phyloP scores from a whole-genome alignment of 2,329 filamentous ascomycete genomes.

The Colletotrichum costaricense region DNA sequence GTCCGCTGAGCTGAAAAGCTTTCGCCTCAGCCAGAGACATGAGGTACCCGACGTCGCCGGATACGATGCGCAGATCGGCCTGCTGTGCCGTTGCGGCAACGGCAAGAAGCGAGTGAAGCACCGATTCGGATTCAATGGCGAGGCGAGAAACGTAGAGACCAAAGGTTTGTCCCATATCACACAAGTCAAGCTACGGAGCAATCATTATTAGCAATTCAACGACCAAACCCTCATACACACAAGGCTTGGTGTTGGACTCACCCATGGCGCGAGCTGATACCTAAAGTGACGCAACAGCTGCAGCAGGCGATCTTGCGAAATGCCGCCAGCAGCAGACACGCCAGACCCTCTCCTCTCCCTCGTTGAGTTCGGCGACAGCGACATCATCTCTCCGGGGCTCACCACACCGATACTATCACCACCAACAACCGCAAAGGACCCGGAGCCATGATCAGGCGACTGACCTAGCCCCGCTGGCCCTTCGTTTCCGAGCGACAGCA shows the following conservation, averaged over 20 bases:
- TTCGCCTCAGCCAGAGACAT: constrained; percentile 8
- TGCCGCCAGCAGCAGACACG: not conserved
- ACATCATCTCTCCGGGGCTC: constrained; percentile 21
- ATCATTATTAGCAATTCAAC: not conserved
- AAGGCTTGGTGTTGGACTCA: constrained; percentile 39
- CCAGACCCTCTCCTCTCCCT: not conserved
- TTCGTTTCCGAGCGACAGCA: constrained; percentile 47
- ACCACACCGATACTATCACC: not conserved
- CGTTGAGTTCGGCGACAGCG: constrained; percentile 1
- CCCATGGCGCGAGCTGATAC: constrained; percentile 58
- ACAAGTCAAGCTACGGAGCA: constrained; percentile 52
- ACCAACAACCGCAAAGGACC: not conserved
- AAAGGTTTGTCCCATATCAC: constrained; percentile 52
- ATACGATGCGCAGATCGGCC: not conserved
- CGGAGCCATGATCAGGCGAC: not conserved
- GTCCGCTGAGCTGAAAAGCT: not conserved
- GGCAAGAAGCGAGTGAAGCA: constrained; percentile 43
- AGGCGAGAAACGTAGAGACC: constrained; percentile 49
- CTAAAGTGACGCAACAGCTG: constrained; percentile 54
- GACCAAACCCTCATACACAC: too few relatives aligned
- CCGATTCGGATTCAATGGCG: constrained; percentile 39
- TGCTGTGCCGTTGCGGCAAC: constrained; percentile 28
- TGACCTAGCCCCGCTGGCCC: not conserved
- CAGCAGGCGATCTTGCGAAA: constrained; percentile 37
- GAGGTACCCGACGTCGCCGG: constrained; percentile 13